Conservation (phyloP, 73 alveolate genomes). For the Stentor roeselii region DNA sequence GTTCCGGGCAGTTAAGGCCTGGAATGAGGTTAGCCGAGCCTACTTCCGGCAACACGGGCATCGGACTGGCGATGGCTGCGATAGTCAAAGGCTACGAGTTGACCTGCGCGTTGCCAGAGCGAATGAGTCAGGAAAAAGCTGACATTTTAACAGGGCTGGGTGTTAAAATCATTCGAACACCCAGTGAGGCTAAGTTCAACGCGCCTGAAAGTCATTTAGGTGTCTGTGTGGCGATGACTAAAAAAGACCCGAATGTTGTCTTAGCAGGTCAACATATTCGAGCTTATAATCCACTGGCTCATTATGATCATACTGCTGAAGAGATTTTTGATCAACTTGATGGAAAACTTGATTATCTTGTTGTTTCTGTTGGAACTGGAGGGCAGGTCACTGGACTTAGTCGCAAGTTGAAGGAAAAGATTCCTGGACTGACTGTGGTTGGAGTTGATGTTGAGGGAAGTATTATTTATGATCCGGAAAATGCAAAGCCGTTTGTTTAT, state of each 20-base stretch:
- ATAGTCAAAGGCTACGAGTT: constrained; percentile 90
- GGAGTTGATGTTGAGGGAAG: constrained; percentile 96
- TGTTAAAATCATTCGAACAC: constrained; percentile 86
- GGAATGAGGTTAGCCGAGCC: constrained; percentile 91
- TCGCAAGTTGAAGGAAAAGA: constrained; percentile 86
- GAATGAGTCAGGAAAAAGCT: constrained; percentile 88
- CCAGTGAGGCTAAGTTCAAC: constrained; percentile 59
- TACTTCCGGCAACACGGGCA: constrained; percentile 97
- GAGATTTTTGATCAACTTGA: constrained; percentile 87
- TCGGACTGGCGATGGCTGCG: constrained; percentile 93
- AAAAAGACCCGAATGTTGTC: constrained; percentile 59
- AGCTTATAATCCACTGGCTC: constrained; percentile 95
- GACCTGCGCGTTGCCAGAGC: constrained; percentile 91
- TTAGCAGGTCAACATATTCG: constrained; percentile 82
- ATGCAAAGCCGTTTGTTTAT: constrained; percentile 40
- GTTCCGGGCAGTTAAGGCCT: constrained; percentile 70
- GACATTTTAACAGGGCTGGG: constrained; percentile 91
- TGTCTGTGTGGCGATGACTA: constrained; percentile 44
- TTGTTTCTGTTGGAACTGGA: constrained; percentile 95
- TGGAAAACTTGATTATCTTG: constrained; percentile 82
- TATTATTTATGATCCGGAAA: constrained; percentile 56
- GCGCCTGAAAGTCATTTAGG: constrained; percentile 38
- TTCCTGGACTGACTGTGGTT: constrained; percentile 72
- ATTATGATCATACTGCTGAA: constrained; percentile 94
- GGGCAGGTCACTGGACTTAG: constrained; percentile 95